A percentile compares a stretch with the other conserved stretches of the same genome.
phyloP scores from a whole-genome alignment of 1,139 yeast genomes.

The Kurtzmaniella quercitrusa region DNA sequence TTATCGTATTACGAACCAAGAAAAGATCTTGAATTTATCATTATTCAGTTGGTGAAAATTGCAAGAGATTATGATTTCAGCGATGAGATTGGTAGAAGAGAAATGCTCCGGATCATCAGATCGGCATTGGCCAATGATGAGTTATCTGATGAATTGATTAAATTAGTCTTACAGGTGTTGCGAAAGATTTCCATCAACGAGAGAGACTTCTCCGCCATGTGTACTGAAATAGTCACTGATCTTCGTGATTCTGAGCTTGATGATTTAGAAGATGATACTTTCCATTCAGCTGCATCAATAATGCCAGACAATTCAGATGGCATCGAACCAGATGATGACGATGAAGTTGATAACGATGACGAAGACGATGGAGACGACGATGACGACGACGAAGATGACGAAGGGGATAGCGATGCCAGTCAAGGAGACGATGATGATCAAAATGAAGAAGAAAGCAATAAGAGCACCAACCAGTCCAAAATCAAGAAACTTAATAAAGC shows the following conservation, averaged over 20 bases:
- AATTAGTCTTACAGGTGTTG: constrained; percentile 60
- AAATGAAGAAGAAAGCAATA: constrained; percentile 15
- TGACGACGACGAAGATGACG: constrained; percentile 17
- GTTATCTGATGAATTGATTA: constrained; percentile 50
- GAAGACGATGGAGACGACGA: constrained; percentile 15
- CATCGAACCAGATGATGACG: constrained; percentile 21
- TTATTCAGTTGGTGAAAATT: constrained; percentile 66
- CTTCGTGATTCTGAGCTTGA: constrained; percentile 63
- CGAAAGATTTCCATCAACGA: constrained; percentile 72
- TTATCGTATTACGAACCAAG: constrained; percentile 30
- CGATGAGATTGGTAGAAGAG: constrained; percentile 88
- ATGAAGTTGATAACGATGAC: constrained; percentile 13
- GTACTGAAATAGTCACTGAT: constrained; percentile 84
- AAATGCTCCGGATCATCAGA: constrained; percentile 71
- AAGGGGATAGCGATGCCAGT: constrained; percentile 27
- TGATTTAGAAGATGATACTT: constrained; percentile 38
- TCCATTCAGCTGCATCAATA: constrained; percentile 53
- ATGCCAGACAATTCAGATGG: constrained; percentile 20
- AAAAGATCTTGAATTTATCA: constrained; percentile 66
- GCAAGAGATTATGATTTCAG: constrained; percentile 77
- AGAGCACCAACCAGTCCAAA: constrained; percentile 9
- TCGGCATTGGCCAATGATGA: constrained; percentile 52
- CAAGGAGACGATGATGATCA: constrained; percentile 16
- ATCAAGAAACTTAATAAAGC: constrained; percentile 5
- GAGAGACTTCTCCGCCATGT: constrained; percentile 77